These are phyloP conservation scores for Geotrichum restrictum DNA, from an alignment of 1,139 yeast genomes.

Conservation along the genomic window DNA sequence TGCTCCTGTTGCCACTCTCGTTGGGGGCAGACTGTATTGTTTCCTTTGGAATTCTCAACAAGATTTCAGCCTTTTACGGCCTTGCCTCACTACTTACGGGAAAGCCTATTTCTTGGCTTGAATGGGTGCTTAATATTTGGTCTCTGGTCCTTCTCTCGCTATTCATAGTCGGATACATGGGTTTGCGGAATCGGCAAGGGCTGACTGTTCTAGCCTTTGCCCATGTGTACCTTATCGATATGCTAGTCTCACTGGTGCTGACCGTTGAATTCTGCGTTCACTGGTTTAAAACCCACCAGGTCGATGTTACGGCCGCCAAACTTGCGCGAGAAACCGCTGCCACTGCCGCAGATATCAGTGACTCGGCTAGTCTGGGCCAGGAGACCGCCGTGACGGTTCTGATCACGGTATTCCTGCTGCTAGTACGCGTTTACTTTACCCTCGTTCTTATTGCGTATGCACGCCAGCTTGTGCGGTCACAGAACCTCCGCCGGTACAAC, in stretches of 20 bases:
- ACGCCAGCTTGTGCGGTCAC: slow-evolving; percentile 39
- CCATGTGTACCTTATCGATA: slow-evolving; percentile 61
- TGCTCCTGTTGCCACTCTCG: slow-evolving; percentile 67
- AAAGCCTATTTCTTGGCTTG: slow-evolving; percentile 76
- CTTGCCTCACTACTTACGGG: slow-evolving; percentile 79
- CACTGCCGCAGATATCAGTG: slow-evolving; percentile 33
- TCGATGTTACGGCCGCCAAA: slow-evolving; percentile 14
- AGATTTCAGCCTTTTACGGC: slow-evolving; percentile 87
- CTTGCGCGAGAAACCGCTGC: slow-evolving; percentile 8
- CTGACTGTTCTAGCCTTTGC: slow-evolving; percentile 58
- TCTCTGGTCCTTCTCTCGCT: slow-evolving; percentile 64
- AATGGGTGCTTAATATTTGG: slow-evolving; percentile 73
- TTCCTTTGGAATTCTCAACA: slow-evolving; percentile 77
- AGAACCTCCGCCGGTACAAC: slow-evolving; percentile 37
- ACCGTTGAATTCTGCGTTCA: slow-evolving; percentile 68
- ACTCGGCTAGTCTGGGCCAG: slow-evolving; percentile 65
- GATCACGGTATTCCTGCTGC: slow-evolving; percentile 52
- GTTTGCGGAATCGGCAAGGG: slow-evolving; percentile 46
- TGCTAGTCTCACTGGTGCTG: slow-evolving; percentile 61
- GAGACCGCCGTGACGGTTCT: slow-evolving; percentile 67
- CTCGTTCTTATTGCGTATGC: slow-evolving; percentile 62
- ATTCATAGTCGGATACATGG: slow-evolving; percentile 57
- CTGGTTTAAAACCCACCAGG: slow-evolving; percentile 52
- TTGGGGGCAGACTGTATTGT: slow-evolving; percentile 82
- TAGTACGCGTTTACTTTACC: slow-evolving; percentile 61